These are phyloP conservation scores for Botryotinia globosa DNA, from an alignment of 2,329 filamentous ascomycete genomes.

Conservation along the genomic window DNA sequence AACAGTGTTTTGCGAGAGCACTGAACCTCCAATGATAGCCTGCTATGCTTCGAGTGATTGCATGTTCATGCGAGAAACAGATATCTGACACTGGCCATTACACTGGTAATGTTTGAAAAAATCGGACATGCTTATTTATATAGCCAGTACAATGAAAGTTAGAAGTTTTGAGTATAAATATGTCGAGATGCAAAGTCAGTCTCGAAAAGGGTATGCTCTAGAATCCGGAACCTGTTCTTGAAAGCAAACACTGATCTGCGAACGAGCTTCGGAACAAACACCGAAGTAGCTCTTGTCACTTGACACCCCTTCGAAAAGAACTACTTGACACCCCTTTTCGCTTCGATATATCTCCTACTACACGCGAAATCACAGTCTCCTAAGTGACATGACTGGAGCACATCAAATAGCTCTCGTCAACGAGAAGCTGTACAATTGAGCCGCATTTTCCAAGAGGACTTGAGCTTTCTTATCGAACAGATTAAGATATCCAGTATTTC, in stretches of 20 bases:
- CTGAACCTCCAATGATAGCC: not conserved
- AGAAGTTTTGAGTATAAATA: not conserved
- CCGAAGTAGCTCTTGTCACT: not conserved
- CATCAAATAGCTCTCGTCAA: not conserved
- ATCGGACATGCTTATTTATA: not conserved
- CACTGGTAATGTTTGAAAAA: too few relatives aligned
- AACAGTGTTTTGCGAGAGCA: not conserved
- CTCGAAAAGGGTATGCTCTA: not conserved
- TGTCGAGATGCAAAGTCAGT: not conserved
- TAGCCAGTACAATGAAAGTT: fast-evolving
- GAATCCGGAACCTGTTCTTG: not conserved
- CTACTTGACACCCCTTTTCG: too few relatives aligned
- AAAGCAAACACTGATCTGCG: not conserved
- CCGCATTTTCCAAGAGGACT: too few relatives aligned
- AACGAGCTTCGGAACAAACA: not conserved
- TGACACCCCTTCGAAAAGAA: too few relatives aligned
- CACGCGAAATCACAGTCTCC: too few relatives aligned
- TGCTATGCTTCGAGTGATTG: not conserved
- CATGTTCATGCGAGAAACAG: not conserved
- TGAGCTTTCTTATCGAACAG: fast-evolving
- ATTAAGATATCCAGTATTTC: not conserved
- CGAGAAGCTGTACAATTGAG: not conserved
- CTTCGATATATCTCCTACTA: too few relatives aligned
- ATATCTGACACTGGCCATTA: not conserved
- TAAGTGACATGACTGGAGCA: not conserved